Conservation (phyloP, 306 rosid genomes). For the Dalbergia oliveri region DNA sequence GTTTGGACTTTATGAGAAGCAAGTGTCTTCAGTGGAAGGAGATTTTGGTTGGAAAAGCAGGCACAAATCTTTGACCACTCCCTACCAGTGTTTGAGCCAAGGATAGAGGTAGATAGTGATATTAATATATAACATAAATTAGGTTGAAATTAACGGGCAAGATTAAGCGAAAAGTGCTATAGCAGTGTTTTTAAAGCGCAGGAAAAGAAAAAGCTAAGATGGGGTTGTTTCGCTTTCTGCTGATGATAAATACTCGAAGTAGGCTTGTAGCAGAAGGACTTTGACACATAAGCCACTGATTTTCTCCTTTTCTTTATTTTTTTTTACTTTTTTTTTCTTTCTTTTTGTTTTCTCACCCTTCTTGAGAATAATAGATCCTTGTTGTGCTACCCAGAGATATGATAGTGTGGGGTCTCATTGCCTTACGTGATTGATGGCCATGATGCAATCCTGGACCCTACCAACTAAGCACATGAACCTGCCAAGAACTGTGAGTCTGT, state of each 20-base stretch:
- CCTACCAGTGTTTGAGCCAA: conserved; percentile 27
- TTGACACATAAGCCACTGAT: conserved; percentile 39
- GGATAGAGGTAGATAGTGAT: conserved; percentile 19
- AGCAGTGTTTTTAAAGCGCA: conserved; percentile 39
- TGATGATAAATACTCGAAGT: conserved; percentile 43
- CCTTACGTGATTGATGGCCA: conserved; percentile 50
- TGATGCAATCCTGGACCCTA: conserved; percentile 49
- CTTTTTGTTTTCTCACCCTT: background rate
- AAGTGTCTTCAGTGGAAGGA: conserved; percentile 42
- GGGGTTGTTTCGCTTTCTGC: conserved; percentile 37
- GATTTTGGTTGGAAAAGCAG: conserved; percentile 55
- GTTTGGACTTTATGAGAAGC: conserved; percentile 38
- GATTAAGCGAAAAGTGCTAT: conserved; percentile 19
- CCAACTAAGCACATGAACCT: conserved; percentile 18
- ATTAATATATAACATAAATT: conserved; percentile 49
- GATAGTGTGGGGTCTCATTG: conserved; percentile 43
- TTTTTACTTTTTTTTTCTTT: background rate
- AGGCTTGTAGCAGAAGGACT: conserved; percentile 49
- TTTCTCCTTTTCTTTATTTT: background rate
- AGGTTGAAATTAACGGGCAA: conserved; percentile 47
- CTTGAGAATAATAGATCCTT: conserved; percentile 31
- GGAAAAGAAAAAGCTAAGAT: conserved; percentile 40
- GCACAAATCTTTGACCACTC: conserved; percentile 67
- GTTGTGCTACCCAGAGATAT: conserved; percentile 45
- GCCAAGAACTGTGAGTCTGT: conserved; percentile 31